Conservation (phyloP, 169 alveolate species). For the Toxoplasma gondii region DNA sequence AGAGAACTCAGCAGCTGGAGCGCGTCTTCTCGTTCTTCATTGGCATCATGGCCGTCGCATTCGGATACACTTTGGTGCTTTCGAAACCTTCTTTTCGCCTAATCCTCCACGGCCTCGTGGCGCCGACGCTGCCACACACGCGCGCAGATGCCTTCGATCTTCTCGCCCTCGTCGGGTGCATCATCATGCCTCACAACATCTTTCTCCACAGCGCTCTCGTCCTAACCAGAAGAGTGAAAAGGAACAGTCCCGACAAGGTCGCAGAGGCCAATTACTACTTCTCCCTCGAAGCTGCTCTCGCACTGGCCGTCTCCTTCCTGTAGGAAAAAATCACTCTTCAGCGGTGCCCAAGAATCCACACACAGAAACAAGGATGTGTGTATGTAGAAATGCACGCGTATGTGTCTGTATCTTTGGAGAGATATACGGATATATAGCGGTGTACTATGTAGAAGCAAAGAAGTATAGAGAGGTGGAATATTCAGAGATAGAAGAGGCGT, state of each 20-base stretch:
- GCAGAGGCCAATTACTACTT: conserved; percentile 52
- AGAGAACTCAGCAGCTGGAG: conserved; percentile 75
- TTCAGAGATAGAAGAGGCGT: too few relatives aligned
- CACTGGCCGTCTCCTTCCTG: conserved; percentile 32
- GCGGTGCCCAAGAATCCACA: not conserved
- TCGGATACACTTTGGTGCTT: conserved; percentile 68
- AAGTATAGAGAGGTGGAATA: too few relatives aligned
- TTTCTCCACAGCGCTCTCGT: conserved; percentile 79
- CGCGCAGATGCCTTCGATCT: conserved; percentile 29
- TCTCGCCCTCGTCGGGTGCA: conserved; percentile 78
- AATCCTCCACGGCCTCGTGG: conserved; percentile 70
- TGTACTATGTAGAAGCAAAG: too few relatives aligned
- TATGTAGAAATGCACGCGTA: not conserved
- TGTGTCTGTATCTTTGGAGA: too few relatives aligned
- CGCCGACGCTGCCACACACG: conserved; percentile 69
- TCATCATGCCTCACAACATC: conserved; percentile 82
- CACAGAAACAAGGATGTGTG: not conserved
- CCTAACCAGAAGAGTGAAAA: conserved; percentile 66
- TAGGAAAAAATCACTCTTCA: not conserved
- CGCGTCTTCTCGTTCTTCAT: conserved; percentile 71
- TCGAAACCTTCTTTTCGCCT: conserved; percentile 71
- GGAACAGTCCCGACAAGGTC: conserved; percentile 29
- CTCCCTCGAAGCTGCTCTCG: conserved; percentile 23
- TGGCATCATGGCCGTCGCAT: conserved; percentile 77
- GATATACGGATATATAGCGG: too few relatives aligned